phyloP scores from a whole-genome alignment of 257 asterid species.

The Petunia secreta region DNA sequence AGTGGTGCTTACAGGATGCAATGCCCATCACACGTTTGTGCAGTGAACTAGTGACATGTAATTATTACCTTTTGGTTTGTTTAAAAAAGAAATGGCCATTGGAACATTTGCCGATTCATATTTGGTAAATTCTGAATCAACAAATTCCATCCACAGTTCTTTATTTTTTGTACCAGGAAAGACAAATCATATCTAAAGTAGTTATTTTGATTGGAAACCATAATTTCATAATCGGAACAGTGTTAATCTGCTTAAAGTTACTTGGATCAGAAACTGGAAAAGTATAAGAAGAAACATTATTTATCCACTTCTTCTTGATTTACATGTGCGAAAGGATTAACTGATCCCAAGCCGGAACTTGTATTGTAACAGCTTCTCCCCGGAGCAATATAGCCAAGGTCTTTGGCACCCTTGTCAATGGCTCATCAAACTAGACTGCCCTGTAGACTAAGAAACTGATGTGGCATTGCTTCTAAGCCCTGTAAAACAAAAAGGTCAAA shows the following conservation, averaged over 20 bases:
- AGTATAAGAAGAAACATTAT: neutral
- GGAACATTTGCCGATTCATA: neutral
- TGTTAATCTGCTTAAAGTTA: neutral
- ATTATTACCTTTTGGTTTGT: neutral
- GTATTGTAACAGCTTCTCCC: neutral
- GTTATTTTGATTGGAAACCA: neutral
- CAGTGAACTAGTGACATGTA: neutral
- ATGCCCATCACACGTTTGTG: neutral
- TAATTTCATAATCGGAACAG: neutral
- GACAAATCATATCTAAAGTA: neutral
- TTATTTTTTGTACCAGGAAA: neutral
- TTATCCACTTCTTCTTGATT: conserved; percentile 5
- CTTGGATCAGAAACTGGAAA: neutral
- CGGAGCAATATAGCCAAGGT: neutral
- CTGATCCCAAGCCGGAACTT: neutral
- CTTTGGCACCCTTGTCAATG: neutral
- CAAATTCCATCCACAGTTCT: neutral
- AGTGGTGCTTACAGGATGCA: neutral
- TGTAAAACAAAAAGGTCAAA: conserved; percentile 39
- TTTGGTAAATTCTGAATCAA: neutral
- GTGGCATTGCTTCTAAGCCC: conserved; percentile 34
- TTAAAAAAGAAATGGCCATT: neutral
- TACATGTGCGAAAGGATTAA: neutral
- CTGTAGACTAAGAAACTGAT: conserved; percentile 33
- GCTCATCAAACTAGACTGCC: conserved; percentile 22